Evolutionary conservation across 2,329 filamentous ascomycete species (phyloP), one percentile per base, ranked within the genome.

Genomic region (Fusarium coffeatum): DNA sequence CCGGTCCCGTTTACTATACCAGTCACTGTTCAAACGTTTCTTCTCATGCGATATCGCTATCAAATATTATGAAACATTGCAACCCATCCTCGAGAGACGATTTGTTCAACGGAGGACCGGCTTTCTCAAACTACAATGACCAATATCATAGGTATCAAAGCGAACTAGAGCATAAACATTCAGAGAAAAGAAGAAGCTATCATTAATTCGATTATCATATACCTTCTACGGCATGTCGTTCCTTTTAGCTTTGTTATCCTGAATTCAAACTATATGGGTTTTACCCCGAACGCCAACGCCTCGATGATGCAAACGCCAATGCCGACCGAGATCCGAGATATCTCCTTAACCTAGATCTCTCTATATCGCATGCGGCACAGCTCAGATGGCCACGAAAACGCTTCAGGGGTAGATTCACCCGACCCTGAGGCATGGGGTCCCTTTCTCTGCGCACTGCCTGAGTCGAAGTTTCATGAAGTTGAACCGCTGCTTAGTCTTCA

Each of bases 301-400:
- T 47, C 16, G 41, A 41, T 42, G 54, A 54, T 55, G 42, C 43
- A 27, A 55, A 49, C 53, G 18, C 45, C 48, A 72, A 74, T 68
- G 56, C 73, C 73, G 73, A 74, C 55, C 49, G 65, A 74, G 59
- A 72, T 72, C 73, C 73, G 73, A 75, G 71, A 74, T 74, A 68
- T 71, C 69, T 56, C 73, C 73, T 59, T 59, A 61, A 22, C 48
- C 59, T 58, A 60, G 49, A 72, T 74, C 62, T 71, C 45, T 30
- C 30, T 61, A 71, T 70, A 47, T 59, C 56, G 54, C 55, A 59
- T 61, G 53, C 41, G 55, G 53, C 66, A 51, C 55, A 42, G 48
- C 55, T 50, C 65, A 64, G 47, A 40, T 50, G 40, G 40, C 30
- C 15, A 23, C 46, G 47, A 47, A 40, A 58, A 32, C 34, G 32